Evolutionary conservation across 2,329 filamentous ascomycete species (phyloP).

Genomic region (Stemphylium lycopersici): DNA sequence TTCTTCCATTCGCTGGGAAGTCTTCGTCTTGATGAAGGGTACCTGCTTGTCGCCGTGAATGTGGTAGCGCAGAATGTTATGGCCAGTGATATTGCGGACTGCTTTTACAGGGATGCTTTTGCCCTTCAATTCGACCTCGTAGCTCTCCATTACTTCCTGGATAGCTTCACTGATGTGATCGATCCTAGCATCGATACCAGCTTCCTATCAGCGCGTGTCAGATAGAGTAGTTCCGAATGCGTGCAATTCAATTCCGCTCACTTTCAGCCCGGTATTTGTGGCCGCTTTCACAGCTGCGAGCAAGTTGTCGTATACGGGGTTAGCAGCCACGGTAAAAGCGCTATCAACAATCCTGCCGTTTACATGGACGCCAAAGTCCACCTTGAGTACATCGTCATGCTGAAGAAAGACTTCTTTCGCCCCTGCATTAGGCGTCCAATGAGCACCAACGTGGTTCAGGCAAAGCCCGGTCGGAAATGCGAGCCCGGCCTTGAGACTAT

Average conservation of each 20-base stretch:
- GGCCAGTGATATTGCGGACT: conserved; percentile 86
- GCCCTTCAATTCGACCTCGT: conserved; percentile 81
- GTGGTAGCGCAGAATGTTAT: conserved; percentile 86
- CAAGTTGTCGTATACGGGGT: conserved; percentile 70
- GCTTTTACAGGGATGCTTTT: conserved; percentile 78
- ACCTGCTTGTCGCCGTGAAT: conserved; percentile 94
- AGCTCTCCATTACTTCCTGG: conserved; percentile 91
- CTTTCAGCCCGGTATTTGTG: conserved; percentile 76
- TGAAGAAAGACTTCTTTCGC: conserved; percentile 78
- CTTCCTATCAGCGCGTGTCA: conserved; percentile 61
- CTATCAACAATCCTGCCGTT: conserved; percentile 74
- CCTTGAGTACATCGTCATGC: conserved; percentile 74
- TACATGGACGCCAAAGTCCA: conserved; percentile 74
- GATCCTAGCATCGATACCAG: conserved; percentile 87
- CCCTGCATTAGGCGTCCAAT: conserved; percentile 84
- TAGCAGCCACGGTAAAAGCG: conserved; percentile 71
- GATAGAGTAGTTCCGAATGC: neutral
- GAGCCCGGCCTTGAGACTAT: conserved; percentile 78
- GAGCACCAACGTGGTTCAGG: conserved; percentile 81
- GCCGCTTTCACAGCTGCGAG: conserved; percentile 69
- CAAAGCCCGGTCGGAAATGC: conserved; percentile 84
- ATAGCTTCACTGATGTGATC: conserved; percentile 83
- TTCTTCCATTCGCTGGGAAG: conserved; percentile 95
- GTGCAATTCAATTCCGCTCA: conserved; percentile 34
- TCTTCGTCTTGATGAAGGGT: conserved; percentile 84